Conservation (phyloP, 805 yeast species). For the Lachancea waltii region DNA sequence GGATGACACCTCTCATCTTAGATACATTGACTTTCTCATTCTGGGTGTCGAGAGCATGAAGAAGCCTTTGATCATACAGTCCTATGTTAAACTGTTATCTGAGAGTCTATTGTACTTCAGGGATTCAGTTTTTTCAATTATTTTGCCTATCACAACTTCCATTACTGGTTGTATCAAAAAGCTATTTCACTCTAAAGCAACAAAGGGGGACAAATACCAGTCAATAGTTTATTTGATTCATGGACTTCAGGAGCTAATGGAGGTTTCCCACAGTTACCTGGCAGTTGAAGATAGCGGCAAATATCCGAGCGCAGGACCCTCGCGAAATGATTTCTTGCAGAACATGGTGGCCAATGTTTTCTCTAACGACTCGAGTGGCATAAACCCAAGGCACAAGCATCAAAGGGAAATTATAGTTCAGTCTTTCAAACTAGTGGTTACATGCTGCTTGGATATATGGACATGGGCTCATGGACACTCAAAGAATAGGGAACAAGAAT, state of each 20-base stretch:
- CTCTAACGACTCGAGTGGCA: constrained; percentile 31
- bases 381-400: constrained; percentile 35
- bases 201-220: constrained; percentile 39
- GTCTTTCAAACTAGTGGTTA: constrained; percentile 56
- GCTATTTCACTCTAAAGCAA: constrained; percentile 16
- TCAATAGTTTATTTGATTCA: constrained; percentile 41
- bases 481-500: constrained; percentile 4
- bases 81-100: constrained; percentile 40
- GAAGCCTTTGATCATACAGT: constrained; percentile 33
- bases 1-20: constrained; percentile 27
- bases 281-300: constrained; percentile 32
- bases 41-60: constrained; percentile 43
- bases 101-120: constrained; percentile 45
- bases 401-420: constrained; percentile 52
- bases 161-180: constrained; percentile 25
- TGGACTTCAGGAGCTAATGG: constrained; percentile 63
- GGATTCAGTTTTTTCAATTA: constrained; percentile 48
- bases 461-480: constrained; percentile 37
- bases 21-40: constrained; percentile 41
- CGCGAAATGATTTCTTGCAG: constrained; percentile 29
- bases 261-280: constrained; percentile 50
- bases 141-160: constrained; percentile 48
- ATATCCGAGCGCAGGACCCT: constrained; percentile 13
- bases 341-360: constrained; percentile 32
- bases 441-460: constrained; percentile 62